A percentile compares a stretch with the other conserved stretches of the same genome.
Evolutionary conservation across 2,329 filamentous ascomycete species (phyloP).

Genomic region (Hymenoscyphus albidus): DNA sequence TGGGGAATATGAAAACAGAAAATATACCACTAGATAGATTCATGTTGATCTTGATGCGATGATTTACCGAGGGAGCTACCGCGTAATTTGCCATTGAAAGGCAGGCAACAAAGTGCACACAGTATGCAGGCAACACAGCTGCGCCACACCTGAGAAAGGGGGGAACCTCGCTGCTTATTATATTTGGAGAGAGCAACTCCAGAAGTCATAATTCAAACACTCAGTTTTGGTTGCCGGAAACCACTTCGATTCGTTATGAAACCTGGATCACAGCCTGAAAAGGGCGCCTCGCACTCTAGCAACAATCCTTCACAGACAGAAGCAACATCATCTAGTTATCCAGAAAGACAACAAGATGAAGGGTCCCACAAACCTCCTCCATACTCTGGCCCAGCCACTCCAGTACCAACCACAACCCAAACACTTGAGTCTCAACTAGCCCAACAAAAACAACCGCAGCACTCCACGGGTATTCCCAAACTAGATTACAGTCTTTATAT

Average conservation of each 20-base stretch:
- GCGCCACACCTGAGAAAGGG: not conserved
- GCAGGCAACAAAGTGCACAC: not conserved
- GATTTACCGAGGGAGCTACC: not conserved
- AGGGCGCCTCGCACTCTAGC: not conserved
- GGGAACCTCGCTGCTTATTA: not conserved
- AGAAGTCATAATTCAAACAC: not conserved
- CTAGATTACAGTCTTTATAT: slow-evolving; percentile 40
- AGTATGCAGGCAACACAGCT: not conserved
- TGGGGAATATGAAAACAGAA: not conserved
- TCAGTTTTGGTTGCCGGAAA: not conserved
- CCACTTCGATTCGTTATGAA: not conserved
- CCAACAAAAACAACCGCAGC: slow-evolving; percentile 10
- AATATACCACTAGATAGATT: not conserved
- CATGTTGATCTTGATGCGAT: not conserved
- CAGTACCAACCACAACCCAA: not conserved
- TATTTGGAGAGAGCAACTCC: not conserved
- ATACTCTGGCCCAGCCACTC: slow-evolving; percentile 26
- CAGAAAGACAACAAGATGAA: slow-evolving; percentile 6
- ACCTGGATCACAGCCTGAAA: not conserved
- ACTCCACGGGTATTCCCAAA: slow-evolving; percentile 25
- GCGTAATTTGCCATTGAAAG: not conserved
- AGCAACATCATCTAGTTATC: not conserved
- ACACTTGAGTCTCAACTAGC: not conserved
- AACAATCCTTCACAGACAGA: not conserved
- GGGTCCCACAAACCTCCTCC: slow-evolving; percentile 27